Base-by-base conservation (phyloP, 768 basidiomycete genomes). In the Pholiota microspora region DNA sequence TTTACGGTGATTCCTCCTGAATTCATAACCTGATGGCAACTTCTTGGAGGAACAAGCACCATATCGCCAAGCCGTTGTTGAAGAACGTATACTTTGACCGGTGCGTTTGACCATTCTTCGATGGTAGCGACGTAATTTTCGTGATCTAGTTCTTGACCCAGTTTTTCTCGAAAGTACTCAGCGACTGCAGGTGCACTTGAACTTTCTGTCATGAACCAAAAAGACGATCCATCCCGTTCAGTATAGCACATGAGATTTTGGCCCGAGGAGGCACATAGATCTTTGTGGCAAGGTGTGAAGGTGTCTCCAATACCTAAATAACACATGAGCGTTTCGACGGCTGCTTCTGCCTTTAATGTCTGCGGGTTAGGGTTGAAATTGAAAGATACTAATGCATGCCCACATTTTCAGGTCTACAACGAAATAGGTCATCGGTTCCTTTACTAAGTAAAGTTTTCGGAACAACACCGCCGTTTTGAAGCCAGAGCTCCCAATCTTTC, bases 221-320 rank as follows among this genome's bases (percentile, higher is more conserved):
- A 89, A 0, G 90, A 85, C 1, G 85, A 86, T 0, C 86, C 89
- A 35, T 70, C 77, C 21, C 83, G 71, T 64, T 90, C 88, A 0
- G 91, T 82, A 65, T 88, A 87, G 62, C 86, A 86, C 91, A 94
- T 93, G 18, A 94, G 71, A 64, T 94, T 94, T 51, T 93, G 91
- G 8, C 92, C 91, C 5, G 87, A 86, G 3, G 89, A 92, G 1
- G 82, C 89, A 61, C 91, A 94, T 0, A 86, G 77, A 69, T 94
- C 91, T 65, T 92, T 93, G 64, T 94, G 92, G 53, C 82, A 87
- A 1, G 91, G 86, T 0, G 92, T 94, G 66, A 83, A 92, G 0
- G 92, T 93, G 57, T 89, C 91, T 0, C 87, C 88, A 52, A 87
- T 75, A 6, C 92, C 92, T 5, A 92, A 69, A 62, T 94, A 94